A percentile compares a stretch with the other conserved stretches of the same genome.
phyloP scores from a whole-genome alignment of 2,329 filamentous ascomycete species.

The Trichoderma simmonsii region DNA sequence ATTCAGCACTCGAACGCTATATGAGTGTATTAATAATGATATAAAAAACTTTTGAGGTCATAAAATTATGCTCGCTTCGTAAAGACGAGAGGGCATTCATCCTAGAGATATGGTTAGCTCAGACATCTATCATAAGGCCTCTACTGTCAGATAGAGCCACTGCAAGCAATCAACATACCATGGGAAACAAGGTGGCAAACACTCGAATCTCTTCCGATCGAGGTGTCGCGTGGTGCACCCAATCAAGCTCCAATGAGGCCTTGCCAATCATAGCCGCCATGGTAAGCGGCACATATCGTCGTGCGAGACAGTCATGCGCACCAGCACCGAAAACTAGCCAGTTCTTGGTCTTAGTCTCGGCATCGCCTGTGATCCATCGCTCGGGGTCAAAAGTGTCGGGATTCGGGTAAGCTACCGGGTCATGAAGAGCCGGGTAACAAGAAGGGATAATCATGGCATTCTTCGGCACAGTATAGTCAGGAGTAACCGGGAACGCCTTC shows the following conservation, averaged over 20 bases:
- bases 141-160: background rate
- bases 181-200: constrained; percentile 8
- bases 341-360: constrained; percentile 5
- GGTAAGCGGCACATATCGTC: constrained; percentile 6
- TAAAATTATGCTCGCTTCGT: background rate
- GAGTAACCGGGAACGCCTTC: constrained; percentile 6
- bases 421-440: constrained; percentile 8
- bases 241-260: background rate
- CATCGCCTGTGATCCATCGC: constrained; percentile 9
- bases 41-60: background rate
- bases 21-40: background rate
- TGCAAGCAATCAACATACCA: background rate
- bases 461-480: constrained; percentile 4
- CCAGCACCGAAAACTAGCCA: constrained; percentile 5
- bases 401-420: background rate
- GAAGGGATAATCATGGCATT: constrained; percentile 5
- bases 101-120: background rate
- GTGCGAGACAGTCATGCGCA: constrained; percentile 9
- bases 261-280: constrained; percentile 11
- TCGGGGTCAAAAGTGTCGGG: constrained; percentile 5
- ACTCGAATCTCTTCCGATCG: constrained; percentile 10
- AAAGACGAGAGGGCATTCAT: constrained; percentile 13
- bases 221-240: background rate
- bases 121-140: background rate
- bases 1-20: accelerated